Evolutionary conservation across 2,329 filamentous ascomycete species (phyloP), one percentile per base, ranked within the genome.

Genomic region (Proliferodiscus dingleyae): DNA sequence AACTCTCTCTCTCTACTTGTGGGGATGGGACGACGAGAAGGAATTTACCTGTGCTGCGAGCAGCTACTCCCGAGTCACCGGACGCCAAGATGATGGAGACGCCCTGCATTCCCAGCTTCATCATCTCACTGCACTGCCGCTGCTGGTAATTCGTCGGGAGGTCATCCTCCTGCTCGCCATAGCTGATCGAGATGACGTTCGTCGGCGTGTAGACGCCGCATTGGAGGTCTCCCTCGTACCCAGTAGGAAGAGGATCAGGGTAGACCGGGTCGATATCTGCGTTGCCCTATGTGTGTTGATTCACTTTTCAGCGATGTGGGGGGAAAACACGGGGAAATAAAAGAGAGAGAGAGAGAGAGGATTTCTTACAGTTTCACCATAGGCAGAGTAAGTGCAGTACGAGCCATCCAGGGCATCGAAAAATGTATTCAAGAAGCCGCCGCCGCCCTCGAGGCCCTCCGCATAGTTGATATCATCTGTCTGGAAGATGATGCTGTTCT

Each of bases 131-230:
- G 67, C 82, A 86, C 11, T 82, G 78, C 37, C 74, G 73, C 41
- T 69, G 66, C 24, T 80, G 79, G 57, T 85, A 86, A 5, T 73
- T 72, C 3, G 66, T 58, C 0, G 82, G 81, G 0, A 86, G 69
- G 2, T 75, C 73, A 57, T 83, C 78, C 64, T 87, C 83, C 46
- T 78, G 72, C 45, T 85, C 81, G 38, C 79, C 81, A 58, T 80
- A 80, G 8, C 72, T 76, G 19, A 75, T 73, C 10, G 69, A 74
- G 46, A 79, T 73, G 45, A 79, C 75, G 47, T 78, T 77, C 3
- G 76, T 71, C 8, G 73, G 61, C 6, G 63, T 60, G 44, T 66
- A 70, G 6, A 61, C 64, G n/a, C 49, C 51, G 21, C 51, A 53
- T 37, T 52, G 48, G n/a, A 51, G 36, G 23, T 19, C 16, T 10